These are phyloP conservation scores for Eremothecium cymbalariae DNA, from an alignment of 1,139 yeast species.

Conservation along the genomic window DNA sequence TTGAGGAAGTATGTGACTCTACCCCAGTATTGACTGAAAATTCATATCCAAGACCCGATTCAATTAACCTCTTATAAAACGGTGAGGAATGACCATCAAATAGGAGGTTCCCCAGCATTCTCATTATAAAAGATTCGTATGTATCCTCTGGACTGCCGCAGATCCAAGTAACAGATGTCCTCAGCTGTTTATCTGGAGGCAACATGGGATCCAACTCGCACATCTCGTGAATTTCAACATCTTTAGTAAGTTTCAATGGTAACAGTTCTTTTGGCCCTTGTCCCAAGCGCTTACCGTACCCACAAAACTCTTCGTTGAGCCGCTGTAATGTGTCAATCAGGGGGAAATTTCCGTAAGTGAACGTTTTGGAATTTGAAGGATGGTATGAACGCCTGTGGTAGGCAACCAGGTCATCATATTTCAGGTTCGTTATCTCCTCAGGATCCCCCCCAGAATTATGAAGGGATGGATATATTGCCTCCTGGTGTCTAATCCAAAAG, in stretches of 20 bases:
- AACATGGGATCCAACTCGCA: conserved; percentile 87
- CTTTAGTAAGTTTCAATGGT: conserved; percentile 40
- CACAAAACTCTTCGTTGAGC: conserved; percentile 44
- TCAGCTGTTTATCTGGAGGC: conserved; percentile 61
- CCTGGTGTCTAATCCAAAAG: conserved; percentile 76
- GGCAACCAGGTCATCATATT: conserved; percentile 64
- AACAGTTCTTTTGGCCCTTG: conserved; percentile 21
- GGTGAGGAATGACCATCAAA: conserved; percentile 93
- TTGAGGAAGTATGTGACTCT: conserved; percentile 71
- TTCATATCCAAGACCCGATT: conserved; percentile 77
- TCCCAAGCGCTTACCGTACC: conserved; percentile 48
- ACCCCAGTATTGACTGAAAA: conserved; percentile 83
- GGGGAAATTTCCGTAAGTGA: conserved; percentile 78
- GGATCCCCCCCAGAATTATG: conserved; percentile 97
- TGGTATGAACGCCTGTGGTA: conserved; percentile 74
- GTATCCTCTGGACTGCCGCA: conserved; percentile 66
- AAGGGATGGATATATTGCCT: conserved; percentile 74
- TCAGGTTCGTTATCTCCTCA: conserved; percentile 58
- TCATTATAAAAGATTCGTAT: conserved; percentile 66
- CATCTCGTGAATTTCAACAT: conserved; percentile 35
- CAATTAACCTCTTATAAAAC: conserved; percentile 74
- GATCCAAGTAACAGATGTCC: conserved; percentile 81
- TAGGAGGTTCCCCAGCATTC: conserved; percentile 60
- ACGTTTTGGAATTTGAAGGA: conserved; percentile 82
- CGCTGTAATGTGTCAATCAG: conserved; percentile 53